Evolutionary conservation across 2,329 filamentous ascomycete species (phyloP).

Genomic region (Neonectria coccinea): DNA sequence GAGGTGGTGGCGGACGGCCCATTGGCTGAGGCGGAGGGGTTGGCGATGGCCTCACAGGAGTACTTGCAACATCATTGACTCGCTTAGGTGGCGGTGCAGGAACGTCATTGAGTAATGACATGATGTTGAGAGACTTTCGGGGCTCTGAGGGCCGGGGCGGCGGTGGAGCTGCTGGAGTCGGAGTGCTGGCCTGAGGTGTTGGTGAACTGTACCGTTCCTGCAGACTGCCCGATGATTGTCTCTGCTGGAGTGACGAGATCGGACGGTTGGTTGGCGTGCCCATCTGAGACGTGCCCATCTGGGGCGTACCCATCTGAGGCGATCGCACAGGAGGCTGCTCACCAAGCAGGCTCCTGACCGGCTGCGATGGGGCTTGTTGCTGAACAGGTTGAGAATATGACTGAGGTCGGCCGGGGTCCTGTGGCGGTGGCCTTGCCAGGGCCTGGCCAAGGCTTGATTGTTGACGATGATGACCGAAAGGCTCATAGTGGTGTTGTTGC

Average conservation of each 20-base stretch:
- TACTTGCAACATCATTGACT: constrained; percentile 59
- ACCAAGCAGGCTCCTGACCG: constrained; percentile 55
- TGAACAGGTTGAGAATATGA: constrained; percentile 47
- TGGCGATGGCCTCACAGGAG: constrained; percentile 56
- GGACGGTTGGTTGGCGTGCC: constrained; percentile 53
- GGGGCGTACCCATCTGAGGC: constrained; percentile 53
- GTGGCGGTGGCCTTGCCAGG: constrained; percentile 52
- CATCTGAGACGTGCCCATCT: constrained; percentile 40
- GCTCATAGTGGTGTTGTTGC: constrained; percentile 58
- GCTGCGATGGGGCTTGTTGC: constrained; percentile 54
- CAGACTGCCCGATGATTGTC: constrained; percentile 47
- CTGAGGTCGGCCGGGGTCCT: constrained; percentile 58
- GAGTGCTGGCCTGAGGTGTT: constrained; percentile 46
- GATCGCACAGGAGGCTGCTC: constrained; percentile 54
- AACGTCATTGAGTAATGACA: constrained; percentile 73
- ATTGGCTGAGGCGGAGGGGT: constrained; percentile 64
- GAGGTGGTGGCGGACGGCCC: constrained; percentile 55
- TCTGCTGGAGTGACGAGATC: constrained; percentile 53
- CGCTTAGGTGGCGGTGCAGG: constrained; percentile 64
- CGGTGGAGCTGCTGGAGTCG: constrained; percentile 51
- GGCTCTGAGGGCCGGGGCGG: constrained; percentile 58
- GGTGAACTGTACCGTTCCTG: constrained; percentile 48
- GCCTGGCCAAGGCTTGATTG: constrained; percentile 54
- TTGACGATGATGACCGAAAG: constrained; percentile 56
- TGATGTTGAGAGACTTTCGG: constrained; percentile 72